Base-by-base conservation (phyloP, 192 early-diverging fungal species). In the Podochytrium sp. region DNA sequence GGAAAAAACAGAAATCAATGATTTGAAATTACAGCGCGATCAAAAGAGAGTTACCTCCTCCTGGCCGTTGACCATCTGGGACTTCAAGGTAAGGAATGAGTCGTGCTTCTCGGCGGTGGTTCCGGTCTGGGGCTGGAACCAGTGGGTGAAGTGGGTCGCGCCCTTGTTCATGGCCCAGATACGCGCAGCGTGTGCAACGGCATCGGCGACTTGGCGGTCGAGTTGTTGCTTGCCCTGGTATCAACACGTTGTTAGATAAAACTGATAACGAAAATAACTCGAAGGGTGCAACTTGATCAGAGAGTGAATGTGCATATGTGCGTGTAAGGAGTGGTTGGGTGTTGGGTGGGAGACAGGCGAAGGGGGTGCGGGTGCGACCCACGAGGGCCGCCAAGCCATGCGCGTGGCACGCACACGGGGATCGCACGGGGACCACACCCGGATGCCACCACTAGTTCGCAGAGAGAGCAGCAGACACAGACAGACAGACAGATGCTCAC, bases 121-220 rank as follows among this genome's bases (percentile, higher is more conserved):
- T 61, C 92, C 97, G 10, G 96, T 99, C 87, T 97, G 94, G 76
- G 97, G 97, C 88, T 99, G 97, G 93, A 99, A 99, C 96, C 96
- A 98, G 87, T 99, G 97, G 50, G 96, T 98, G 79, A 96, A 99
- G 89, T 99, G 97, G 49, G 96, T 97, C 60, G 96, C 94, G 49
- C 94, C 94, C 76, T 90, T 91, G 77, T 96, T 92, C 92, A 96
- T 93, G 65, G 97, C 95, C 97, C 97, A 99, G 65, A 96, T 90
- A 37, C 92, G 89, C 65, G 92, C 97, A 32, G 97, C 97, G 79
- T 98, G 96, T 20, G 96, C 95, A 66, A 99, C 93, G 47, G 96
- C 94, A 86, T 99, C 97, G 33, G 97, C 95, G 25, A 95, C 97
- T 32, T 89, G 85, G 69, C 94, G 90, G 84, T 97, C 95, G 62